Percentiles rank a stretch among this genome's conserved stretches.
Conservation (phyloP, 352 stramenopile genomes). For the Pythium insidiosum region DNA sequence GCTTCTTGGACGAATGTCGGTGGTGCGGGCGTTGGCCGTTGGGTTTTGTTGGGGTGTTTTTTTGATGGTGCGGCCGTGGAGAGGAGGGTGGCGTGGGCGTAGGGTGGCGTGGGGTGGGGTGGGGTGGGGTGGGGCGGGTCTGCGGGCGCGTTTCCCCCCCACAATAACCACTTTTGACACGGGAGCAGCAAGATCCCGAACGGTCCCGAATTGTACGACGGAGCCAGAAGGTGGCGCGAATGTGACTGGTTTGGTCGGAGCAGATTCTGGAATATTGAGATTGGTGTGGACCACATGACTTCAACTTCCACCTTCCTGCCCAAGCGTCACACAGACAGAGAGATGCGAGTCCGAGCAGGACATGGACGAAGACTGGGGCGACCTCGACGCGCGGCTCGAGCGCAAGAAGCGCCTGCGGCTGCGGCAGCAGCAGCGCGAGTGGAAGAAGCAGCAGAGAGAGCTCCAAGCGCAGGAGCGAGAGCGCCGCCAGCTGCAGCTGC, state of each 20-base stretch:
- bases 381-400: constrained; percentile 37
- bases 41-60: not conserved
- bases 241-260: too few relatives aligned
- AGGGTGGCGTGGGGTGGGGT: too few relatives aligned
- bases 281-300: too few relatives aligned
- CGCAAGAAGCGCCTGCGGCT: constrained; percentile 32
- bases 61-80: too few relatives aligned
- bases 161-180: too few relatives aligned
- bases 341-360: not conserved
- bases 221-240: too few relatives aligned
- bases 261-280: too few relatives aligned
- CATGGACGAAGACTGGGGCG: constrained; percentile 28
- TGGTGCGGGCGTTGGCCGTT: not conserved
- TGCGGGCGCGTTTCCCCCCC: too few relatives aligned
- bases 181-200: too few relatives aligned
- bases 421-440: constrained; percentile 38
- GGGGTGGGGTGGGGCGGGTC: too few relatives aligned
- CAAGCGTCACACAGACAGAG: constrained; percentile 5
- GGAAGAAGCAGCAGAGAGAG: constrained; percentile 21
- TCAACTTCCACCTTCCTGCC: too few relatives aligned
- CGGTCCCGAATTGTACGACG: too few relatives aligned
- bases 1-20: not conserved
- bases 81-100: not conserved
- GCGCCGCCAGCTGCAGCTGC: constrained; percentile 12
- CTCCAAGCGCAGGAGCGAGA: constrained; percentile 23